Evolutionary conservation across 169 alveolate genomes (phyloP).

Genomic region (Plasmodium vivax): DNA sequence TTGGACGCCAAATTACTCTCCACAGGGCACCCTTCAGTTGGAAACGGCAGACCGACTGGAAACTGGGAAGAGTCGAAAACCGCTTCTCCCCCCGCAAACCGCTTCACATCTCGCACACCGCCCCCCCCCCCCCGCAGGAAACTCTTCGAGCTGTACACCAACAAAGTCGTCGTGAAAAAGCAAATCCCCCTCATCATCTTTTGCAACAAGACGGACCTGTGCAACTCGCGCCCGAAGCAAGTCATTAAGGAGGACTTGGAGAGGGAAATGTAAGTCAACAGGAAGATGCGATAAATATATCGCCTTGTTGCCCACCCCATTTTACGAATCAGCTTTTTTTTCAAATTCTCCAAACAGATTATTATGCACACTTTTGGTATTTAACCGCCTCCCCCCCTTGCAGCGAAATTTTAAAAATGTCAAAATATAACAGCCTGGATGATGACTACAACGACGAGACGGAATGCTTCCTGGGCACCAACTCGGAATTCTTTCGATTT

Average conservation of each 20-base stretch:
- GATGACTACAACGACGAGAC: conserved; percentile 51
- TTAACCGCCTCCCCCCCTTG: neutral
- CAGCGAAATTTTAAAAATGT: conserved; percentile 70
- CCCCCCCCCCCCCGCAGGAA: neutral
- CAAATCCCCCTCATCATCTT: conserved; percentile 45
- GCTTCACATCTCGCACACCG: neutral
- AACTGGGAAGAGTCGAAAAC: neutral
- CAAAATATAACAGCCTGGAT: conserved; percentile 56
- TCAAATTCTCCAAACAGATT: neutral
- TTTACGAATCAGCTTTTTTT: neutral
- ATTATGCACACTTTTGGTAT: neutral
- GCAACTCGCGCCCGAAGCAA: conserved; percentile 66
- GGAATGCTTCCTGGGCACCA: conserved; percentile 33
- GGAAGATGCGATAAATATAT: neutral
- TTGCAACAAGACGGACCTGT: conserved; percentile 59
- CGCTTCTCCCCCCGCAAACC: neutral
- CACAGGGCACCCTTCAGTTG: neutral
- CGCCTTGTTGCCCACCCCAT: neutral
- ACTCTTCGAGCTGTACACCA: conserved; percentile 42
- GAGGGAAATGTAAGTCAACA: conserved; percentile 39
- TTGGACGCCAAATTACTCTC: neutral
- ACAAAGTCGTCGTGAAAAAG: conserved; percentile 36
- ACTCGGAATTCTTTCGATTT: conserved; percentile 67
- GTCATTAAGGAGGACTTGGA: conserved; percentile 67
- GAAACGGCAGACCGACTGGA: neutral